Conservation (phyloP, 805 yeast genomes). For the Candida ipomoeae region DNA sequence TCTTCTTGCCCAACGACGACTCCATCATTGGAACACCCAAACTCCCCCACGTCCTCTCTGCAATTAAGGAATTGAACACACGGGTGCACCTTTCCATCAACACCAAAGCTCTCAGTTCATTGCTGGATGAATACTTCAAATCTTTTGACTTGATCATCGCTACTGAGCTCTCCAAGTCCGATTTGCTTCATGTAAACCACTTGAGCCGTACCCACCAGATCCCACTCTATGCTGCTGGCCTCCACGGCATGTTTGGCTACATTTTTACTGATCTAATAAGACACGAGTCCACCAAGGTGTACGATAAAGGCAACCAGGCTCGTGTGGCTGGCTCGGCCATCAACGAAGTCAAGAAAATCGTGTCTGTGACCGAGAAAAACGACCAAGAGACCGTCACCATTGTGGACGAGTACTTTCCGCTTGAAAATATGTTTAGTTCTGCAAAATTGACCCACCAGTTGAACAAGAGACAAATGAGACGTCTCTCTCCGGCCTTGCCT, state of each 20-base stretch:
- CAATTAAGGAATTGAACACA: constrained; percentile 73
- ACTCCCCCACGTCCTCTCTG: constrained; percentile 48
- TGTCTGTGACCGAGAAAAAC: constrained; percentile 32
- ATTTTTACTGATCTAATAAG: constrained; percentile 72
- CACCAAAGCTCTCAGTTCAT: constrained; percentile 18
- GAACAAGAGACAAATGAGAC: constrained; percentile 42
- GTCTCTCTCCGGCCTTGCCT: constrained; percentile 56
- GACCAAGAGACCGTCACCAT: constrained; percentile 42
- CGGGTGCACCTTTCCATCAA: constrained; percentile 59
- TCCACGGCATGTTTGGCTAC: constrained; percentile 81
- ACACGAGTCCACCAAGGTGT: constrained; percentile 54
- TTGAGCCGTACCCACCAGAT: constrained; percentile 52
- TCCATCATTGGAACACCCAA: constrained; percentile 53
- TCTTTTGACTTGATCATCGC: constrained; percentile 70
- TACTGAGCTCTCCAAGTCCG: constrained; percentile 51
- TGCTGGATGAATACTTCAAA: constrained; percentile 37
- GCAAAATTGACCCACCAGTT: constrained; percentile 40
- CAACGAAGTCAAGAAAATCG: constrained; percentile 43
- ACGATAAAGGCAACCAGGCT: constrained; percentile 43
- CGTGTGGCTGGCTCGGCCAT: constrained; percentile 43
- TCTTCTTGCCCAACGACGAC: constrained; percentile 56
- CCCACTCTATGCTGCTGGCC: constrained; percentile 64
- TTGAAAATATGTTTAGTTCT: constrained; percentile 31
- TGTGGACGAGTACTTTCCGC: constrained; percentile 34
- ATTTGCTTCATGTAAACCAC: constrained; percentile 47